A percentile compares a stretch with the other conserved stretches of the same genome.
Conservation (phyloP, 176 grass and related monocot species). For the Avena atlantica region DNA sequence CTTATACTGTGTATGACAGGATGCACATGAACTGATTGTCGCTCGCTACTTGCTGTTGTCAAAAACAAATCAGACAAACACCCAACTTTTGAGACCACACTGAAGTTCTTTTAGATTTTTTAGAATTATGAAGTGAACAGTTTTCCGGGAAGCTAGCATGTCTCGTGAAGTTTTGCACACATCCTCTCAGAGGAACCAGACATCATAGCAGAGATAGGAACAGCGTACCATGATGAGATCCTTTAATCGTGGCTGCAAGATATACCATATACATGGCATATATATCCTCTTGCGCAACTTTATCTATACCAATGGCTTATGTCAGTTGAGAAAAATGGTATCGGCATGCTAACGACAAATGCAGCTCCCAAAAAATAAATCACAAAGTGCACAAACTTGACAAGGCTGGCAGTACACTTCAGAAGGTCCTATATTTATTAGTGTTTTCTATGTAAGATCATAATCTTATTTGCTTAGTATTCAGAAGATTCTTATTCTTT, state of each 20-base stretch:
- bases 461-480: background rate
- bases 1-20: constrained; percentile 21
- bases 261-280: background rate
- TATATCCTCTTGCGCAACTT: constrained; percentile 26
- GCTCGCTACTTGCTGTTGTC: background rate
- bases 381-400: background rate
- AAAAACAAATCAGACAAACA: constrained; percentile 15
- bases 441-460: background rate
- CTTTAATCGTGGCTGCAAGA: background rate
- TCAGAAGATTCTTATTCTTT: background rate
- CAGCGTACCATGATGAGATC: constrained; percentile 32
- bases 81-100: background rate
- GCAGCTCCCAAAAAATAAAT: background rate
- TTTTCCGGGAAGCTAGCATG: background rate
- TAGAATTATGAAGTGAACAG: constrained; percentile 7
- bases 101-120: constrained; percentile 26
- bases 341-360: background rate
- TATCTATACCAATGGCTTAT: constrained; percentile 30
- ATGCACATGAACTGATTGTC: constrained; percentile 12
- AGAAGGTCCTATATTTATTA: constrained; percentile 3
- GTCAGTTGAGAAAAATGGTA: background rate
- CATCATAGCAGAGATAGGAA: constrained; percentile 18
- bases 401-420: background rate
- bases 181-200: background rate
- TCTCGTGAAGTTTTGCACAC: background rate